Evolutionary conservation across 352 stramenopile genomes (phyloP).

Genomic region (Thraustochytrium striatum): DNA sequence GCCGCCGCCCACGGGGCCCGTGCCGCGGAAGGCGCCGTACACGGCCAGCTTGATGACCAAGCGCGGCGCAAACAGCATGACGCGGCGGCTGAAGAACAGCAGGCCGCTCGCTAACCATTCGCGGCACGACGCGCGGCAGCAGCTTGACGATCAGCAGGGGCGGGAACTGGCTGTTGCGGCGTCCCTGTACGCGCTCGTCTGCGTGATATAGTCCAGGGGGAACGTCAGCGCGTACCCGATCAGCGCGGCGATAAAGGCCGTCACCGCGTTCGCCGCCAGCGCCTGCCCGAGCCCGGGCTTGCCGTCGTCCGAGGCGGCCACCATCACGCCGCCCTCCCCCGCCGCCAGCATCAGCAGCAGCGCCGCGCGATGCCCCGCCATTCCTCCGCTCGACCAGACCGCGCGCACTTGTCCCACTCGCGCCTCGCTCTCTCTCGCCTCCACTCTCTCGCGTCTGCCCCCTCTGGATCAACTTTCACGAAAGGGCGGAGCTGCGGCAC

Average conservation of each 20-base stretch:
- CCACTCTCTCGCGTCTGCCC: not conserved
- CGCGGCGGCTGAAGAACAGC: not conserved
- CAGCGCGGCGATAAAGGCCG: not conserved
- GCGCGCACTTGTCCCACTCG: not conserved
- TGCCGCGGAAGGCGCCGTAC: conserved; percentile 19
- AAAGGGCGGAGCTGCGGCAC: not conserved
- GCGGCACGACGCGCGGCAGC: not conserved
- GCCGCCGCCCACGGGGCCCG: not conserved
- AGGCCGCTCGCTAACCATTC: not conserved
- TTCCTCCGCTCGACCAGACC: not conserved
- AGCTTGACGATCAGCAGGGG: not conserved
- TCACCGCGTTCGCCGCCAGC: not conserved
- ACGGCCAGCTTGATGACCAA: conserved; percentile 11
- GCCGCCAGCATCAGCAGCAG: not conserved
- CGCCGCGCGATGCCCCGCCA: not conserved
- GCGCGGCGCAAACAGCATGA: conserved; percentile 27
- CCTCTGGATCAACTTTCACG: not conserved
- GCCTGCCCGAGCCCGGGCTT: not conserved
- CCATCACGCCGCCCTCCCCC: not conserved
- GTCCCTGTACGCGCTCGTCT: conserved; percentile 1
- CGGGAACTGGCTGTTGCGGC: not conserved
- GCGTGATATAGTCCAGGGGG: conserved; percentile 10
- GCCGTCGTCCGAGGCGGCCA: not conserved
- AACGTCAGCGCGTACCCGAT: conserved; percentile 15
- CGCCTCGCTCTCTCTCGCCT: not conserved